Evolutionary conservation across 192 early-diverging fungal genomes (phyloP).

Genomic region (Gryganskiella cystojenkinii): DNA sequence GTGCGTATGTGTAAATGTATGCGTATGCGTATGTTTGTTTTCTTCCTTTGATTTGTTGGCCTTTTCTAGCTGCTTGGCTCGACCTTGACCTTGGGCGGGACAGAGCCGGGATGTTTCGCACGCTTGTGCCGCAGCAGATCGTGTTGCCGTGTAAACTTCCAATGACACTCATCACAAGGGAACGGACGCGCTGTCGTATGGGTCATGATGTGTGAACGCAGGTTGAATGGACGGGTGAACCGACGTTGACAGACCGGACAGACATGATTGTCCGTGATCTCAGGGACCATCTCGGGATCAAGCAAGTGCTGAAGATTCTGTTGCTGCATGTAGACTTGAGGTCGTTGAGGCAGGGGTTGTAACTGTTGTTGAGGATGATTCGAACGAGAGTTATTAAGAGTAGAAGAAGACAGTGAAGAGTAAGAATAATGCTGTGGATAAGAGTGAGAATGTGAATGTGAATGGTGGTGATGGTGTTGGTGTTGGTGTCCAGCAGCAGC

Average conservation of each 20-base stretch:
- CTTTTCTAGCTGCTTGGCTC: slow-evolving; percentile 1
- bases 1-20: too few species aligned
- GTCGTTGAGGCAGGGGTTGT: not conserved
- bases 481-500: too few species aligned
- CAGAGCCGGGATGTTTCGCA: slow-evolving; percentile 41
- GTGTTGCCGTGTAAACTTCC: slow-evolving; percentile 77
- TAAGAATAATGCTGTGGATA: not conserved
- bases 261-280: slow-evolving; percentile 44
- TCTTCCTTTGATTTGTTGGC: too few species aligned
- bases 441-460: not conserved
- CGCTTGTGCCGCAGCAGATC: slow-evolving; percentile 43
- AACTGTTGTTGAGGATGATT: not conserved
- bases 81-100: slow-evolving; percentile 20
- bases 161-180: slow-evolving; percentile 78
- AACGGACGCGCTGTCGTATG: slow-evolving; percentile 82
- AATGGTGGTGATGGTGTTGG: slow-evolving; percentile 6
- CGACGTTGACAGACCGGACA: slow-evolving; percentile 45
- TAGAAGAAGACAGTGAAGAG: not conserved
- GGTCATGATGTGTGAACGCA: slow-evolving; percentile 81
- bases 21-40: too few species aligned
- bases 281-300: slow-evolving; percentile 31
- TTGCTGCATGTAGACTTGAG: slow-evolving; percentile 14
- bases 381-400: not conserved
- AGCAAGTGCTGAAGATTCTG: slow-evolving; percentile 36
- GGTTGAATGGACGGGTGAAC: slow-evolving; percentile 80